Percentiles rank a stretch among this genome's conserved stretches.
phyloP scores from a whole-genome alignment of 106 monocot genomes.

The Allium fistulosum region DNA sequence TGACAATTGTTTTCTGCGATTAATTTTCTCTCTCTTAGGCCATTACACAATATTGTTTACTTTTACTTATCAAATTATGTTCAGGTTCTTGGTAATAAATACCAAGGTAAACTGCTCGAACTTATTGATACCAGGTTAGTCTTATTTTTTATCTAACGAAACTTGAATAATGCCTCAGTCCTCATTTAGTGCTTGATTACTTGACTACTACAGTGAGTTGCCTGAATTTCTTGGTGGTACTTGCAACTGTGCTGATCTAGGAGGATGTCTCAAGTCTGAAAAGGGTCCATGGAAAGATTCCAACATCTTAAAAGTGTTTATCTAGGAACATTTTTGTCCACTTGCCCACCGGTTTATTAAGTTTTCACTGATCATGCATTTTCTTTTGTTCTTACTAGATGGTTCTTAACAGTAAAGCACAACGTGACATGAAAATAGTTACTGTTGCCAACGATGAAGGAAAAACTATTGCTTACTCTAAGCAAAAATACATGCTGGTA shows the following conservation, averaged over 20 bases:
- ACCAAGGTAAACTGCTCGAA: slow-evolving; percentile 43
- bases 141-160: not conserved
- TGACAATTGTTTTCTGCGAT: not conserved
- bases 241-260: slow-evolving; percentile 40
- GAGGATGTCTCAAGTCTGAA: slow-evolving; percentile 48
- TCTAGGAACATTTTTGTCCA: not conserved
- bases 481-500: slow-evolving; percentile 28
- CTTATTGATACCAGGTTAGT: slow-evolving; percentile 41
- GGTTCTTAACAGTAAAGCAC: slow-evolving; percentile 40
- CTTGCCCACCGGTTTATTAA: no score
- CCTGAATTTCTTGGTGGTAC: slow-evolving; percentile 60
- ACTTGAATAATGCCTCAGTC: not conserved
- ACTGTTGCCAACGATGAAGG: slow-evolving; percentile 46
- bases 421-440: slow-evolving; percentile 40
- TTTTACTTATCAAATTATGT: slow-evolving; percentile 6
- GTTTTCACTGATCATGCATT: not conserved
- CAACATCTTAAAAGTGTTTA: slow-evolving; percentile 36
- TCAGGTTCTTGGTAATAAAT: slow-evolving; percentile 53
- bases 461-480: slow-evolving; percentile 43
- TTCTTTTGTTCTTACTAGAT: slow-evolving; percentile 11
- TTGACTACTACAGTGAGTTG: slow-evolving; percentile 27
- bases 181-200: slow-evolving; percentile 1
- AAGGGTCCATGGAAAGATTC: slow-evolving; percentile 60
- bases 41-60: not conserved
- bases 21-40: no score